Evolutionary conservation across 768 basidiomycete species (phyloP), one percentile per base, ranked within the genome.

Genomic region (Boletus eberwhitei): DNA sequence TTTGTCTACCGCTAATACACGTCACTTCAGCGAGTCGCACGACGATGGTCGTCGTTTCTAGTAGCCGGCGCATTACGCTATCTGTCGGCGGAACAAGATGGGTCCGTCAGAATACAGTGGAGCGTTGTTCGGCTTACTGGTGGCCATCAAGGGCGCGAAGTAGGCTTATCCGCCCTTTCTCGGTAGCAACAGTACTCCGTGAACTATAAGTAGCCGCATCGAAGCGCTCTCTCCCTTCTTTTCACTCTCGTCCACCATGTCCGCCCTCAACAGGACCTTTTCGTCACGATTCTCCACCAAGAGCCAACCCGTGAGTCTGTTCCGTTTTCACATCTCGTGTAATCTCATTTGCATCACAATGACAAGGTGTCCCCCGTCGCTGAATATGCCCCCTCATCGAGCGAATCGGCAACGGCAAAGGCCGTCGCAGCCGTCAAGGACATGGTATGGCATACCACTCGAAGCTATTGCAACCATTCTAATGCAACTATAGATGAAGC

Each of bases 241-340:
- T 55, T 37, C 46, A 22, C 26, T 51, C 51, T 35, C 54, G 35
- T 35, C 48, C 51, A 48, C 34, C 48, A 71, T 71, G 69, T 65
- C 69, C 35, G n/a, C 59, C 17, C 58, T 71, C 52, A 67, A 39
- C 53, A 60, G 71, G 58, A 43, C 69, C 22, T 48, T 71, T 47
- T 71, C 71, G 0, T 60, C 65, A 4, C 69, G 69, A 16, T 69
- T 71, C 50, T 65, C 69, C 8, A 45, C 57, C 37, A 72, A 50
- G 57, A 61, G 59, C 41, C 64, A 68, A 29, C 39, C 60, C 6
- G 71, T 72, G 43, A 53, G 71, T 53, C 7, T 8, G 1, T 17
- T 49, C 31, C 42, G 24, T 24, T n/a, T 14, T 5, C 36, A 29
- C 5, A 8, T 32, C 31, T 19, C 5, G 6, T 26, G 4, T 32